phyloP scores from a whole-genome alignment of 257 asterid species.

The Ocimum tenuiflorum region DNA sequence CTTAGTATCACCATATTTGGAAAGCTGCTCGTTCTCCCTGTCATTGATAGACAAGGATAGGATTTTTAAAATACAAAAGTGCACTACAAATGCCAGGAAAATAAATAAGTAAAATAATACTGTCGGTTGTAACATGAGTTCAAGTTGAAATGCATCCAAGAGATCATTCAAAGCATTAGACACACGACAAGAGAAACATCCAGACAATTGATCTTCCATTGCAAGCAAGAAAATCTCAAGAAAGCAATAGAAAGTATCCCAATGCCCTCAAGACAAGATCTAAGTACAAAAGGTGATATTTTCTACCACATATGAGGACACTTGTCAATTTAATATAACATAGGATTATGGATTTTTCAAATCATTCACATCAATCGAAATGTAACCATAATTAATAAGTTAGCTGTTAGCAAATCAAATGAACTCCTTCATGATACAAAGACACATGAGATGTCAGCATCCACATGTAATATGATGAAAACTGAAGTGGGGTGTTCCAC shows the following conservation, averaged over 20 bases:
- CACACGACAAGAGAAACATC: neutral
- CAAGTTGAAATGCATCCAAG: neutral
- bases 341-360: neutral
- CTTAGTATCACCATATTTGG: slow-evolving; percentile 95
- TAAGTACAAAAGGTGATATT: neutral
- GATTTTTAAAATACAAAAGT: neutral
- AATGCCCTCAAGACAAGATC: slow-evolving; percentile 1
- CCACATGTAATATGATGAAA: neutral
- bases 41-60: slow-evolving; percentile 18
- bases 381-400: neutral
- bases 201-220: neutral
- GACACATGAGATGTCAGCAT: neutral
- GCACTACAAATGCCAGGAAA: neutral
- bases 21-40: slow-evolving; percentile 99
- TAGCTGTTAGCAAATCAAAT: neutral
- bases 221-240: neutral
- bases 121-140: neutral
- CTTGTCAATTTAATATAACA: neutral
- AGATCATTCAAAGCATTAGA: neutral
- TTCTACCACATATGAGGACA: neutral
- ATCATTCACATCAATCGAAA: neutral
- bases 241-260: neutral
- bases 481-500: neutral
- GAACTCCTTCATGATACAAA: neutral
- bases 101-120: neutral